These are phyloP conservation scores for Amphirosellinia nigrospora DNA, from an alignment of 495 filamentous ascomycete species.

Conservation along the genomic window DNA sequence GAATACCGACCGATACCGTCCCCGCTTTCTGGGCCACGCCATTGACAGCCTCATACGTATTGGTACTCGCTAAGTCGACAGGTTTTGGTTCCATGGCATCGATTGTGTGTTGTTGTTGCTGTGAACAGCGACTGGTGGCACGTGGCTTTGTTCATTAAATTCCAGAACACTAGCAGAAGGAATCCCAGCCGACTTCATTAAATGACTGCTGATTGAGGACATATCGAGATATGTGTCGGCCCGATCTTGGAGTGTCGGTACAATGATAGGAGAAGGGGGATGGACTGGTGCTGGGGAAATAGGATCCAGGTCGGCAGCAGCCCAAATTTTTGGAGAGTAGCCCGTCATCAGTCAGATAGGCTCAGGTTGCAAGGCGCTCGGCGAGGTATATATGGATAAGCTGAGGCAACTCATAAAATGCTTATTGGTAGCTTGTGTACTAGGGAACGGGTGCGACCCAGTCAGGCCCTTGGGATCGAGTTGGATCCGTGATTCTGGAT, in stretches of 20 bases:
- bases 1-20: conserved; percentile 17
- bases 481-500: background rate
- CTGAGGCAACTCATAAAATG: background rate
- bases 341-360: conserved; percentile 40
- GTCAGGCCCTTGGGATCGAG: background rate
- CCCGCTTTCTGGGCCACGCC: conserved; percentile 29
- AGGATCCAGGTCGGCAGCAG: conserved; percentile 45
- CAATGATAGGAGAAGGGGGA: conserved; percentile 40
- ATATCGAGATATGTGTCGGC: conserved; percentile 34
- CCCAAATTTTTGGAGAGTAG: conserved; percentile 42
- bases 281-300: conserved; percentile 44
- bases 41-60: conserved; percentile 32
- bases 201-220: background rate
- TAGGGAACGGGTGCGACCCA: background rate
- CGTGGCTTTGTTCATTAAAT: background rate
- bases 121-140: background rate
- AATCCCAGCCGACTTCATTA: background rate
- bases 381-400: background rate
- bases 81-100: background rate
- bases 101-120: background rate
- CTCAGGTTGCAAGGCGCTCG: background rate
- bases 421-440: background rate
- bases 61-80: background rate
- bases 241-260: conserved; percentile 48
- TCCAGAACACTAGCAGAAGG: background rate